Evolutionary conservation across 495 filamentous ascomycete genomes (phyloP), one percentile per base, ranked within the genome.

Genomic region (Hypoxylon fuscum): DNA sequence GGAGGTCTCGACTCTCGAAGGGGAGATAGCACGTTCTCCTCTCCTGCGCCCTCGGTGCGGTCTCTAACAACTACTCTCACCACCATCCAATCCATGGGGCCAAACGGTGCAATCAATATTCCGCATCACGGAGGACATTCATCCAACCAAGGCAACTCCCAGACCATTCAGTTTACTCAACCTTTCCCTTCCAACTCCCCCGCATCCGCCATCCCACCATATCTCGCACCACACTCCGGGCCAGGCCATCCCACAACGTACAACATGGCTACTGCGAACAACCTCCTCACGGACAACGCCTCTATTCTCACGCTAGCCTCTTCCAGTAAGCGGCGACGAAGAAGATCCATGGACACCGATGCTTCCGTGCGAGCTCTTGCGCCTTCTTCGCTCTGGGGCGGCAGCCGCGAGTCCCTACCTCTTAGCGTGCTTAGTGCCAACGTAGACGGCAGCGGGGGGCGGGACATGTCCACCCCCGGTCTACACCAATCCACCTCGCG

Each of bases 251-350:
- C 91, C 0, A 84, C 88, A 25, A 96, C 93, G 3, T 98, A 98
- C 75, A 88, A 78, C 56, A 86, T 86, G 3, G 95, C 93, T 0
- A 97, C 92, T 0, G 95, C 95, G 38, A 96, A 97, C 76, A 93
- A 93, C 71, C 81, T 95, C 11, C 78, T 97, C 20, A 96, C 91
- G 6, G 95, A 98, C 69, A 93, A 98, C 70, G 95, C 95, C 0
- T 97, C 93, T 14, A 94, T 98, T 55, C 83, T 98, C 21, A 98
- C 95, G 0, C 83, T 98, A n/a, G 95, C 95, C 1, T 97, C 93
- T 5, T 97, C 93, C 0, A 96, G 93, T 17, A 96, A 97, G 72
- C 85, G 89, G 22, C 88, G 91, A 40, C 89, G 95, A 15, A 82
- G 95, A 34, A 90, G 92, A 58, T 96, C 92, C 0, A 83, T 97